Percentiles rank a stretch among this genome's conserved stretches.
phyloP scores from a whole-genome alignment of 495 filamentous ascomycete genomes.

The Podospora pseudocomata region DNA sequence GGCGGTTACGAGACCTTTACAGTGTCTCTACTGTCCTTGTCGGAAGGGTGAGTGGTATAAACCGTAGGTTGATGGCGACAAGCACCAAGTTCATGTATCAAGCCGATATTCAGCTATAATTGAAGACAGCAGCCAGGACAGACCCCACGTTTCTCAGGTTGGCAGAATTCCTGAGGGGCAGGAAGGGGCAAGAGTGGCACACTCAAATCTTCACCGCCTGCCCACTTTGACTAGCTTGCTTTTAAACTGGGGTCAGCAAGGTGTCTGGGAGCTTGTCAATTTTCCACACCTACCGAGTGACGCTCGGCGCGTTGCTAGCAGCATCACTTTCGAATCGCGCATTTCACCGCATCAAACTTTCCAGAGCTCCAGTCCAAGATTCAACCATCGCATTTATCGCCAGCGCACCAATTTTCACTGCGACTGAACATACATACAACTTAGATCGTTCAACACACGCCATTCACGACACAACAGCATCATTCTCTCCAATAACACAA shows the following conservation, averaged over 20 bases:
- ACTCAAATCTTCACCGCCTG: conserved; percentile 19
- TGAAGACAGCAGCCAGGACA: conserved; percentile 8
- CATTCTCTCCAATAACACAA: not conserved
- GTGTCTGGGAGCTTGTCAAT: conserved; percentile 4
- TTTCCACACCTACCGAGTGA: not conserved
- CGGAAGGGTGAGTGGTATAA: not conserved
- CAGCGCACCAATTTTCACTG: not conserved
- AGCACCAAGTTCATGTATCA: not conserved
- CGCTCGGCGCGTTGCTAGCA: not conserved
- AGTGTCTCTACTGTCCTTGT: not conserved
- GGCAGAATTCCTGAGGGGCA: conserved; percentile 38
- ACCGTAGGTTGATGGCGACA: not conserved
- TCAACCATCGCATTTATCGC: not conserved
- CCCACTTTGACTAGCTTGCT: not conserved
- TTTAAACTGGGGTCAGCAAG: conserved; percentile 7
- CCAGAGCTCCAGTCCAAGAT: not conserved
- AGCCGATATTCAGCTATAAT: not conserved
- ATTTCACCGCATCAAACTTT: not conserved
- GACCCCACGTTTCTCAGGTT: conserved; percentile 31
- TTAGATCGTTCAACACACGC: not conserved
- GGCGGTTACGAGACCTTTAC: conserved; percentile 35
- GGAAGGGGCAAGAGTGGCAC: conserved; percentile 9
- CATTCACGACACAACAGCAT: not conserved
- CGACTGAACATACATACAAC: not conserved
- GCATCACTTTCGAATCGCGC: not conserved